phyloP scores from a whole-genome alignment of 2,329 filamentous ascomycete species.

The Talaromyces atroroseus region DNA sequence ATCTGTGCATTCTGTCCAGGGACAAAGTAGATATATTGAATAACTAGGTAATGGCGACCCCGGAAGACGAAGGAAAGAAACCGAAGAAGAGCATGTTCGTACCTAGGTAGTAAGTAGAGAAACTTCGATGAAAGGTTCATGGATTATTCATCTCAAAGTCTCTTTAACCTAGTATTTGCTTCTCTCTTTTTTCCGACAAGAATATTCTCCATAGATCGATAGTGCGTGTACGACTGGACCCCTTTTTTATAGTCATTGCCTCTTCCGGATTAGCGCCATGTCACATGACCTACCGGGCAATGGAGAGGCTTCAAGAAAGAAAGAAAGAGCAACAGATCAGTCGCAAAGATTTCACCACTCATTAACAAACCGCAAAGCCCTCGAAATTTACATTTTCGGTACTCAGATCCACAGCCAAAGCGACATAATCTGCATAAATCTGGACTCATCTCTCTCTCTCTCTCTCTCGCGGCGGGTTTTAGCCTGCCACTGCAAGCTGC shows the following conservation, averaged over 20 bases:
- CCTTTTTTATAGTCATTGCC: not conserved
- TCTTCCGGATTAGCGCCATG: not conserved
- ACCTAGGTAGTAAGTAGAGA: too few relatives aligned
- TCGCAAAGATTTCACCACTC: not conserved
- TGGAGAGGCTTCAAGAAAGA: not conserved
- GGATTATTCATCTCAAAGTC: too few relatives aligned
- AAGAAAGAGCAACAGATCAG: not conserved
- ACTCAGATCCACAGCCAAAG: not conserved
- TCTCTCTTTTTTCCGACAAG: too few relatives aligned
- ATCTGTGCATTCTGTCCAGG: too few relatives aligned
- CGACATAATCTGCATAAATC: not conserved
- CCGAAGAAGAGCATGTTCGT: too few relatives aligned
- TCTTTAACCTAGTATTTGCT: too few relatives aligned
- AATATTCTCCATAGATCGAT: too few relatives aligned
- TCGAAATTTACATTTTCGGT: too few relatives aligned
- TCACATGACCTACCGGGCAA: not conserved
- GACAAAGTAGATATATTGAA: too few relatives aligned
- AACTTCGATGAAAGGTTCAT: too few relatives aligned
- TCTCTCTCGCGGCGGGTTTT: not conserved
- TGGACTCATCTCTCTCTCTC: not conserved
- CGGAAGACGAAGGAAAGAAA: too few relatives aligned
- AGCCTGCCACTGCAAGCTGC: not conserved
- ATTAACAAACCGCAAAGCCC: not conserved
- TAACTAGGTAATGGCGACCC: too few relatives aligned
- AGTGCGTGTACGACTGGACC: not conserved